Evolutionary conservation across 208 protist species (phyloP).

Genomic region (Wallacemonas sp.): DNA sequence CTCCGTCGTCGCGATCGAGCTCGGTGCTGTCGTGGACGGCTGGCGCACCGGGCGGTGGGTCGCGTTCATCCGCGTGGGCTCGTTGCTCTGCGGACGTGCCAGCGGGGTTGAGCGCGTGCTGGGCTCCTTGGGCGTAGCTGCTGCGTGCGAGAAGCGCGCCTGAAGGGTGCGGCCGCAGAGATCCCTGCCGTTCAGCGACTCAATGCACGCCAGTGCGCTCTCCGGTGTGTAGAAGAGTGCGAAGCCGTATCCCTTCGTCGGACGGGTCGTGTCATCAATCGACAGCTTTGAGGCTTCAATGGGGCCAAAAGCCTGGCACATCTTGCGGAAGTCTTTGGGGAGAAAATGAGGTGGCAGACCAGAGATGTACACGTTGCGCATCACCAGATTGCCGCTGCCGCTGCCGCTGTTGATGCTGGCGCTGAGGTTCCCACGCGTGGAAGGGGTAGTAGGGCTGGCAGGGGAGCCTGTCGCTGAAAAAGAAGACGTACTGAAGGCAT

Average conservation of each 20-base stretch:
- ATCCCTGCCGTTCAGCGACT: slow-evolving; percentile 35
- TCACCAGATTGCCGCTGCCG: slow-evolving; percentile 8
- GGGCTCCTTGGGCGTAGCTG: slow-evolving; percentile 42
- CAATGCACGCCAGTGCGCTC: slow-evolving; percentile 52
- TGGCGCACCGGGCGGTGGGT: neutral
- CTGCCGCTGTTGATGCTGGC: neutral
- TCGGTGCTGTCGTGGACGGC: neutral
- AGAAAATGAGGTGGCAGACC: slow-evolving; percentile 53
- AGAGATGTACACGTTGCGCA: slow-evolving; percentile 78
- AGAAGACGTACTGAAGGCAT: neutral
- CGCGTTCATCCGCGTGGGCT: neutral
- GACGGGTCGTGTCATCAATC: slow-evolving; percentile 36
- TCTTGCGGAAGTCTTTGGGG: slow-evolving; percentile 53
- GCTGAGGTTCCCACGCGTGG: neutral
- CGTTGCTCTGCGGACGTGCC: neutral
- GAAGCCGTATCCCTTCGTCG: slow-evolving; percentile 70
- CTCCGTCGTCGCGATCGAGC: neutral
- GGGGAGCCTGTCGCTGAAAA: neutral
- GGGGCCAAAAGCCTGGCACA: slow-evolving; percentile 64
- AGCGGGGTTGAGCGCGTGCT: neutral
- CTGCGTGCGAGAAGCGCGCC: slow-evolving; percentile 49
- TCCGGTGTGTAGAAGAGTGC: slow-evolving; percentile 60
- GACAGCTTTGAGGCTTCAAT: slow-evolving; percentile 72
- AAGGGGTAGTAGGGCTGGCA: neutral
- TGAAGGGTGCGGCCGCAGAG: slow-evolving; percentile 43